Evolutionary conservation across 257 asterid species (phyloP).

Genomic region (Mentha longifolia): DNA sequence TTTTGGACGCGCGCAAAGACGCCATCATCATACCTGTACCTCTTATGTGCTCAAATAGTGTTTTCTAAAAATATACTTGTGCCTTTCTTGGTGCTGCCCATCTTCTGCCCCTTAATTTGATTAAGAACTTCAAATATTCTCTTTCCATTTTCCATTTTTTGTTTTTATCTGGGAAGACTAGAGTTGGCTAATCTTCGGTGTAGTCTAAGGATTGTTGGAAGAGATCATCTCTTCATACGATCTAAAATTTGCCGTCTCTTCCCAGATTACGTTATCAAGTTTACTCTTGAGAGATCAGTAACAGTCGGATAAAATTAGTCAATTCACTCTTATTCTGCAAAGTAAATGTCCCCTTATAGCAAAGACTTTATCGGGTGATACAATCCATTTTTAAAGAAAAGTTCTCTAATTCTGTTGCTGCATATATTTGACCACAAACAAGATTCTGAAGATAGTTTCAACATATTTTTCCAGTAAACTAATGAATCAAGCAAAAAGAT

Average conservation of each 20-base stretch:
- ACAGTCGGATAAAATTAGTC: no score
- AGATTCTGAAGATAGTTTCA: not conserved
- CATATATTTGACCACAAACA: not conserved
- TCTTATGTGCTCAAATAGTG: slow-evolving; percentile 23
- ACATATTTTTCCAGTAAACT: not conserved
- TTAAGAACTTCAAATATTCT: not conserved
- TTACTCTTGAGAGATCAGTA: no score
- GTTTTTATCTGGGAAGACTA: not conserved
- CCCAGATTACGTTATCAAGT: not conserved
- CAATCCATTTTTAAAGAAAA: not conserved
- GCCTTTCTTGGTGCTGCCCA: not conserved
- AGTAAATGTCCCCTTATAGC: no score
- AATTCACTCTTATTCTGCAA: no score
- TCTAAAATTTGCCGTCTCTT: not conserved
- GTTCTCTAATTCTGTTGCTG: not conserved
- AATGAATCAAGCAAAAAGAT: no score
- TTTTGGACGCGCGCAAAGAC: slow-evolving; percentile 9
- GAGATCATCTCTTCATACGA: not conserved
- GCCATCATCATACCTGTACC: slow-evolving; percentile 23
- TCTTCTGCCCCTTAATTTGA: not conserved
- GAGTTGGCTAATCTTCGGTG: not conserved
- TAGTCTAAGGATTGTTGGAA: not conserved
- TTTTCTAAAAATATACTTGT: no score
- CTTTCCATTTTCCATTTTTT: not conserved
- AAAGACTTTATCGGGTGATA: not conserved